A percentile compares a stretch with the other conserved stretches of the same genome.
These are phyloP conservation scores for Penicillium daleae DNA, from an alignment of 495 filamentous ascomycete species.

Conservation along the genomic window DNA sequence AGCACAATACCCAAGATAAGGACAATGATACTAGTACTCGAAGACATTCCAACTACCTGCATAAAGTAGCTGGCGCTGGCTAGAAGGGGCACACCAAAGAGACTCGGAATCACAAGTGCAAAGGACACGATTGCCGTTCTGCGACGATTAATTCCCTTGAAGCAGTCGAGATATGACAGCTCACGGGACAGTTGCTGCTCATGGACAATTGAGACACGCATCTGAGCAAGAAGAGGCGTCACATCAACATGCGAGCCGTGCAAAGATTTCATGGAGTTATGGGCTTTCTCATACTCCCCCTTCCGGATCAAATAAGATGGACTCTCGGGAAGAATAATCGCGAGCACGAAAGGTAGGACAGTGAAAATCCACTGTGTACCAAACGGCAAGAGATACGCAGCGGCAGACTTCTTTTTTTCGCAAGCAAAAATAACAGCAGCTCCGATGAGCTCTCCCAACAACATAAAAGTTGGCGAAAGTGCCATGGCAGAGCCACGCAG, in stretches of 20 bases:
- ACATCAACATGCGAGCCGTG: constrained; percentile 14
- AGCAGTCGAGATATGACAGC: constrained; percentile 46
- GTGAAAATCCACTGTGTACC: constrained; percentile 33
- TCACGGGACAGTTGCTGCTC: constrained; percentile 24
- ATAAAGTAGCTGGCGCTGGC: constrained; percentile 40
- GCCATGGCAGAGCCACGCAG: constrained; percentile 47
- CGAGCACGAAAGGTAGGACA: constrained; percentile 23
- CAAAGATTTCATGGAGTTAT: constrained; percentile 12
- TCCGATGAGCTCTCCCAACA: constrained; percentile 48
- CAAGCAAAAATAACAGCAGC: constrained; percentile 40
- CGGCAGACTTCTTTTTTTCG: constrained; percentile 16
- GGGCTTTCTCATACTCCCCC: constrained; percentile 15
- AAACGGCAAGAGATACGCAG: constrained; percentile 28
- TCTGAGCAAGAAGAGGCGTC: constrained; percentile 10
- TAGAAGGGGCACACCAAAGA: constrained; percentile 37
- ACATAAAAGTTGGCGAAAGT: constrained; percentile 46
- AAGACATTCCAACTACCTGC: constrained; percentile 38
- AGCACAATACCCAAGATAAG: constrained; percentile 34
- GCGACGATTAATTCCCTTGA: constrained; percentile 46
- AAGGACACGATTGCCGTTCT: constrained; percentile 55
- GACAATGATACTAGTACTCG: constrained; percentile 32
- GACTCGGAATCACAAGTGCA: constrained; percentile 29
- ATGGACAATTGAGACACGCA: constrained; percentile 26
- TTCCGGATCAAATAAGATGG: constrained; percentile 24
- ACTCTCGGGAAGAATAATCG: constrained; percentile 22